These are phyloP conservation scores for Corymbia citriodora DNA, from an alignment of 441 rosid genomes.

Conservation along the genomic window DNA sequence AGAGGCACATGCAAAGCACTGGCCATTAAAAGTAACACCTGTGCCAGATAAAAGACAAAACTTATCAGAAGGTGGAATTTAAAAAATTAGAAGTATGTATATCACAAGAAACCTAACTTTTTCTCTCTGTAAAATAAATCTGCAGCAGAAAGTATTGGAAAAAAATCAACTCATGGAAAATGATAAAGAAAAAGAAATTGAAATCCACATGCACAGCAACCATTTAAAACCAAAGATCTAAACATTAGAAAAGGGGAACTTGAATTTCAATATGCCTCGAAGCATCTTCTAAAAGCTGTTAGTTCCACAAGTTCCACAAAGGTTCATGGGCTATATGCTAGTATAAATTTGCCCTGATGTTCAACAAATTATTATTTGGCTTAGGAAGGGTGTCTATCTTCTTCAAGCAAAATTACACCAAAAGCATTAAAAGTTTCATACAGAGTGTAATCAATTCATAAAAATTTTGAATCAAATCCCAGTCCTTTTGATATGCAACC, in stretches of 20 bases:
- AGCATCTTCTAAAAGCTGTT: background rate
- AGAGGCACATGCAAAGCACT: constrained; percentile 63
- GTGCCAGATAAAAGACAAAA: constrained; percentile 12
- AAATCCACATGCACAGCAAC: background rate
- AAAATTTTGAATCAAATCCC: background rate
- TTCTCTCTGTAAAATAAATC: background rate
- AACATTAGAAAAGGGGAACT: background rate
- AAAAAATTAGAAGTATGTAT: background rate
- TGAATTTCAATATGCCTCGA: background rate
- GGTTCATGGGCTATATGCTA: background rate
- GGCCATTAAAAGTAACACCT: constrained; percentile 92
- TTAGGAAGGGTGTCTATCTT: background rate
- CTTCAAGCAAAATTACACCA: background rate
- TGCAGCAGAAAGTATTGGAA: background rate
- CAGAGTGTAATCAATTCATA: background rate
- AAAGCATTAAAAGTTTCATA: background rate
- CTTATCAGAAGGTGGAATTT: background rate
- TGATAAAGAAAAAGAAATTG: background rate
- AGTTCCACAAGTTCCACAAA: background rate
- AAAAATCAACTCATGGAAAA: background rate
- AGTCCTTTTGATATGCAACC: background rate
- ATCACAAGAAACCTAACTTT: background rate
- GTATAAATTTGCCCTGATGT: background rate
- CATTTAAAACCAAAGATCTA: background rate
- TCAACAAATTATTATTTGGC: background rate